Conservation (phyloP, 106 monocot genomes). For the Dendrobium nobile region DNA sequence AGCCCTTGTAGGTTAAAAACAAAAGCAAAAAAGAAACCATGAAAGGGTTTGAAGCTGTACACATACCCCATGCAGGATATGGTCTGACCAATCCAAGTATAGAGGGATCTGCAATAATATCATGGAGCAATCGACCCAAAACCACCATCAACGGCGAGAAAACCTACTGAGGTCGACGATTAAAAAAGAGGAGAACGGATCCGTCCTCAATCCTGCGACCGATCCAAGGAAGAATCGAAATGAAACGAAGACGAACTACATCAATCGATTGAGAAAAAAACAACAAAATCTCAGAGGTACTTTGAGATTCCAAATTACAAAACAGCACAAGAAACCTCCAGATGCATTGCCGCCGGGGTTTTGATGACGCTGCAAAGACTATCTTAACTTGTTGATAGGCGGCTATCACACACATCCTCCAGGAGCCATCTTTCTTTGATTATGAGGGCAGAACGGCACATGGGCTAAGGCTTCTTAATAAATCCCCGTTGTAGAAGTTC, state of each 20-base stretch:
- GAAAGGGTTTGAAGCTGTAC: not conserved
- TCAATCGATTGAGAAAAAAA: not conserved
- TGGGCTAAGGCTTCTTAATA: too few relatives aligned
- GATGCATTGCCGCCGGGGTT: not conserved
- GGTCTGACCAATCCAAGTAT: constrained; percentile 31
- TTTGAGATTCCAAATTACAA: not conserved
- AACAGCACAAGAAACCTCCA: not conserved
- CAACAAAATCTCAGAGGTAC: not conserved
- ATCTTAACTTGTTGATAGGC: too few relatives aligned
- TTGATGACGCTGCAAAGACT: not conserved
- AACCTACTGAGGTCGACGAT: not conserved
- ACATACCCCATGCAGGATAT: constrained; percentile 59
- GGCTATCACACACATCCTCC: too few relatives aligned
- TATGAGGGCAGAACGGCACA: too few relatives aligned
- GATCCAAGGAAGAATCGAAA: not conserved
- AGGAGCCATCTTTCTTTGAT: too few relatives aligned
- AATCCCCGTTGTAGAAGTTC: too few relatives aligned
- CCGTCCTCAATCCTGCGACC: not conserved
- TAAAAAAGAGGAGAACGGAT: not conserved
- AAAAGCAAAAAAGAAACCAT: not conserved
- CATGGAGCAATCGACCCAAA: constrained; percentile 13
- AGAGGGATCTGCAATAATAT: constrained; percentile 21
- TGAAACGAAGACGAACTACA: not conserved
- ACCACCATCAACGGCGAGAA: not conserved
- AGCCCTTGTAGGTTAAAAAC: not conserved